Conservation (phyloP, 805 yeast genomes). For the Starmera caribaea region DNA sequence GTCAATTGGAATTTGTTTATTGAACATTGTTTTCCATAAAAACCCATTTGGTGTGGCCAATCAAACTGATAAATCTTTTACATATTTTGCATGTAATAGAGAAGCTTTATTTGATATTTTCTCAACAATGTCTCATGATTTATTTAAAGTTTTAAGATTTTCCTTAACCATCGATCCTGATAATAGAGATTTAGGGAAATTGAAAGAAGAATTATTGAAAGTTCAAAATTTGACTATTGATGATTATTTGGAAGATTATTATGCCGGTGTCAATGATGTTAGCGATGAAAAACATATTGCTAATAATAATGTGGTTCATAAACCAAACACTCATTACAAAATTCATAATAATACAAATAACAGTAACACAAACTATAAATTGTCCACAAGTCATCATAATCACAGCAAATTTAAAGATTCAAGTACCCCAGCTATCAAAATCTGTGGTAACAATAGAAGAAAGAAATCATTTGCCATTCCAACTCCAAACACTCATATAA, state of each 20-base stretch:
- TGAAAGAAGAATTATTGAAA: constrained; percentile 50
- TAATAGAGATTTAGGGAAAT: constrained; percentile 57
- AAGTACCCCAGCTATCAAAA: constrained; percentile 18
- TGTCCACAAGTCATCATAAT: constrained; percentile 1
- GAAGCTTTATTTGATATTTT: constrained; percentile 89
- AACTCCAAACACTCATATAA: constrained; percentile 38
- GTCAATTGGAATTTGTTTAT: constrained; percentile 78
- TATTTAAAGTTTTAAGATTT: constrained; percentile 74
- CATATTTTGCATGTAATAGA: constrained; percentile 78
- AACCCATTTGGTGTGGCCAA: constrained; percentile 81
- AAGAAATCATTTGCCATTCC: constrained; percentile 61
- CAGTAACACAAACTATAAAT: constrained; percentile 3
- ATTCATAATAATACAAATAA: constrained; percentile 1
- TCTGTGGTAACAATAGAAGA: constrained; percentile 17
- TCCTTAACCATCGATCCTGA: constrained; percentile 79
- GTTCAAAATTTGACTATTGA: constrained; percentile 73
- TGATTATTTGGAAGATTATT: constrained; percentile 49
- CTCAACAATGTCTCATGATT: constrained; percentile 78
- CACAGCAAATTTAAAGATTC: neutral
- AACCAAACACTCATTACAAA: constrained; percentile 1
- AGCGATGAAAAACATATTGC: constrained; percentile 13
- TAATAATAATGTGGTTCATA: constrained; percentile 4
- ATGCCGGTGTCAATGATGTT: constrained; percentile 24
- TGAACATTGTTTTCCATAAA: constrained; percentile 80
- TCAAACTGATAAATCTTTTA: constrained; percentile 69